Base-by-base conservation (phyloP, 805 yeast species). In the Lachancea dasiensis region DNA sequence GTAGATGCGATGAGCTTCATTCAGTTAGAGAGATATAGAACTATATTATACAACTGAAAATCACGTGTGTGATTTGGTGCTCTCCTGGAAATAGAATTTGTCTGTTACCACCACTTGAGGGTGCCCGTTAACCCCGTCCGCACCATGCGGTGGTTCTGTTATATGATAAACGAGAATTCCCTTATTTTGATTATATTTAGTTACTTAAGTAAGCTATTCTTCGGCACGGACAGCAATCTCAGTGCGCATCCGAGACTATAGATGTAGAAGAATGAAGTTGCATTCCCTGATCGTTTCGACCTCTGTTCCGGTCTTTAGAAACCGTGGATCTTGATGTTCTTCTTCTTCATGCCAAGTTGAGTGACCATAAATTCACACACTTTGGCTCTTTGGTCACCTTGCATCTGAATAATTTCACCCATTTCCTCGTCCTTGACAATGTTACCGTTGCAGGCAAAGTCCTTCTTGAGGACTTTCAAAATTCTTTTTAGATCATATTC, bases 381-480 rank as follows among this genome's bases (percentile, higher is more conserved):
- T 66, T 90, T 90, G 50, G 86, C 83, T 73, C 98, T 86, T 73
- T 90, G 98, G 64, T 90, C 98, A 66, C 98, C 98, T 73, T 92
- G 97, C 65, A 90, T 73, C 74, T 90, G 98, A 56, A 90, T 87
- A 56, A 90, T 92, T 60, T 90, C 95, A 47, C 97, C 98, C 68
- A 87, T 75, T 61, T 90, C 97, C 34, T 81, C 86, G 67, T 90
- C 97, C 65, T 86, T 87, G 65, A 87, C 97, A 60, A 90, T 86
- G 70, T 89, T 90, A 67, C 98, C 98, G 67, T 90, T 90, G 70
- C 97, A 92, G 51, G 97, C 98, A 64, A 92, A 90, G 64, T 92
- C 97, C 68, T 92, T 92, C 78, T 92, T 90, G 60, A 90, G 73
- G 43, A 86, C 95, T 66, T 86, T 86, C 56, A 90, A 73, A 56